Evolutionary conservation across 345 rosid species (phyloP).

Genomic region (Citrus mangshanensis): DNA sequence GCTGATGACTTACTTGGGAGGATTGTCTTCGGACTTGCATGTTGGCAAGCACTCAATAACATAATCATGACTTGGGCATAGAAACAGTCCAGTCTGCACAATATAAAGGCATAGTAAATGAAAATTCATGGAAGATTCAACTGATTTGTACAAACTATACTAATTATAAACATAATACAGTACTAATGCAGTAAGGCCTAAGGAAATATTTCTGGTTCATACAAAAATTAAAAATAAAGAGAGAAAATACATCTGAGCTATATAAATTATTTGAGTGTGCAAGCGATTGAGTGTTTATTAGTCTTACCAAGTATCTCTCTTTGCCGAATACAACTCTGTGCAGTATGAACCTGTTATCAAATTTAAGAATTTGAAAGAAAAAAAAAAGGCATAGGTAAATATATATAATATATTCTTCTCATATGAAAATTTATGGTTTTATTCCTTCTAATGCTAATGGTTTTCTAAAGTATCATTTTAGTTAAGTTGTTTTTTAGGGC

Average conservation of each 20-base stretch:
- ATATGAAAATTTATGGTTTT: background rate
- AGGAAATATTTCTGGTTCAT: no score
- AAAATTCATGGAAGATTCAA: background rate
- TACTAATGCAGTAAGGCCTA: no score
- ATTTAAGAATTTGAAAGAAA: background rate
- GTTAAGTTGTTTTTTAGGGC: no score
- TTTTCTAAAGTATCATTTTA: no score
- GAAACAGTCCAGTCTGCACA: background rate
- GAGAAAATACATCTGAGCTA: no score
- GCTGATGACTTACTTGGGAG: background rate
- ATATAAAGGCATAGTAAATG: background rate
- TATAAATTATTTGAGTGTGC: no score
- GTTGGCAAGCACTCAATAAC: background rate
- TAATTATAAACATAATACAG: no score
- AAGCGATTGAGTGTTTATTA: background rate
- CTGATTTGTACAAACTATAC: no score
- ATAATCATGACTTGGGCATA: background rate
- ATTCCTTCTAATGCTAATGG: no score
- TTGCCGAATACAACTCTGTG: conserved; percentile 69
- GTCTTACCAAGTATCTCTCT: conserved; percentile 74
- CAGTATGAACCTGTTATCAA: conserved; percentile 60
- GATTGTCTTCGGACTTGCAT: background rate
- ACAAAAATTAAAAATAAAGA: no score
- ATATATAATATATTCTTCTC: background rate
- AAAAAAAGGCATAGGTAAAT: background rate